These are phyloP conservation scores for Diaporthe sp. DNA, from an alignment of 2,329 filamentous ascomycete species.

Conservation along the genomic window DNA sequence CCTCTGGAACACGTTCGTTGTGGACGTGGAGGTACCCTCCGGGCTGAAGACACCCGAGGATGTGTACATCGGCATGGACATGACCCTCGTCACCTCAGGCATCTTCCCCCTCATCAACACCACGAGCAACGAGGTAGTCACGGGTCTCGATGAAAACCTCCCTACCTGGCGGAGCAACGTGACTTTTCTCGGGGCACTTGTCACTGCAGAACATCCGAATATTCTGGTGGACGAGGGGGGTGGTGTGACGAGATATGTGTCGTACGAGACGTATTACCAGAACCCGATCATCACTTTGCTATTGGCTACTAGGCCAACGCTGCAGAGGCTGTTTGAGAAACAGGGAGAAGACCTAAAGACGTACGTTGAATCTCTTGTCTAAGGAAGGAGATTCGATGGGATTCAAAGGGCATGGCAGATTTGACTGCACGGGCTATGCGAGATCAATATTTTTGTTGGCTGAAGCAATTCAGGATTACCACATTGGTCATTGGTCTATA, in stretches of 20 bases:
- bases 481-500: neutral
- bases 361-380: slow-evolving; percentile 16
- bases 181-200: neutral
- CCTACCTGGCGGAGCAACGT: slow-evolving; percentile 46
- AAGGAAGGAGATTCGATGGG: accelerated
- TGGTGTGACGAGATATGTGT: slow-evolving; percentile 44
- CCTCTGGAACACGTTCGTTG: slow-evolving; percentile 46
- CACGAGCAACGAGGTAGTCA: slow-evolving; percentile 45
- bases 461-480: neutral
- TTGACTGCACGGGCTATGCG: no score
- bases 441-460: no score
- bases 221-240: slow-evolving; percentile 43
- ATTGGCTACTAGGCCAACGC: slow-evolving; percentile 30
- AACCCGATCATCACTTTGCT: slow-evolving; percentile 40
- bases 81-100: slow-evolving; percentile 44
- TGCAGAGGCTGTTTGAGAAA: slow-evolving; percentile 23
- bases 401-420: no score
- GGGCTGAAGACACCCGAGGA: slow-evolving; percentile 41
- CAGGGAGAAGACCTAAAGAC: slow-evolving; percentile 13
- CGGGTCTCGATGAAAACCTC: slow-evolving; percentile 37
- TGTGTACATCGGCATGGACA: slow-evolving; percentile 44
- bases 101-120: slow-evolving; percentile 43
- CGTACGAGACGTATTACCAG: slow-evolving; percentile 47
- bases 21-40: slow-evolving; percentile 41
- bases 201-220: slow-evolving; percentile 37